phyloP scores from a whole-genome alignment of 441 rosid genomes.

The Euphorbia celastroides region DNA sequence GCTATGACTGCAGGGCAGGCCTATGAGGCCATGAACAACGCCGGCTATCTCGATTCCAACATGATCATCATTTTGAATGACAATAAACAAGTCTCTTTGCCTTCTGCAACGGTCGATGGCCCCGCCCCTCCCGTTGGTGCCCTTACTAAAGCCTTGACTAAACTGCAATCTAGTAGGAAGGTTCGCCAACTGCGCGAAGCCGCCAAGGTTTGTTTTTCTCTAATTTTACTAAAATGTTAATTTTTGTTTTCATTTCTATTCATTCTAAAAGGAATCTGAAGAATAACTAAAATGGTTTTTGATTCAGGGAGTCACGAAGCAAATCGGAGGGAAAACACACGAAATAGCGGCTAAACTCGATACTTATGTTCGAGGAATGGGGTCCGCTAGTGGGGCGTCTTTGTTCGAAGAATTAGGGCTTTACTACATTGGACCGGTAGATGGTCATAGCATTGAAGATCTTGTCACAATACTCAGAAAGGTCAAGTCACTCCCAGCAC shows the following conservation, averaged over 20 bases:
- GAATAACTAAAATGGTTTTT: not conserved
- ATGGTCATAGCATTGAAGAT: constrained; percentile 19
- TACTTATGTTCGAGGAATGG: constrained; percentile 11
- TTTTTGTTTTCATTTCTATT: too few relatives aligned
- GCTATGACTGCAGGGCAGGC: too few relatives aligned
- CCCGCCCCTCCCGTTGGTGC: constrained; percentile 24
- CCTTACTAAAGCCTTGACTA: constrained; percentile 15
- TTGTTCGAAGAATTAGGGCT: constrained; percentile 21
- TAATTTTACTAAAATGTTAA: too few relatives aligned
- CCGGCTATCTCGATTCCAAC: constrained; percentile 20
- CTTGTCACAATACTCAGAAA: constrained; percentile 9
- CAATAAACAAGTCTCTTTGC: constrained; percentile 13
- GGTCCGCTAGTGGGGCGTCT: constrained; percentile 4
- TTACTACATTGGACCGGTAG: constrained; percentile 20
- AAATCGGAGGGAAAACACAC: constrained; percentile 14
- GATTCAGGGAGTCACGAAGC: constrained; percentile 12
- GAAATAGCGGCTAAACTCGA: constrained; percentile 17
- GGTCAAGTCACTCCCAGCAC: constrained; percentile 8
- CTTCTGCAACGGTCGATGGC: constrained; percentile 20
- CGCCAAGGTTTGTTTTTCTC: constrained; percentile 12
- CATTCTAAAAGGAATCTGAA: too few relatives aligned
- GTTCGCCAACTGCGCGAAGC: constrained; percentile 17
- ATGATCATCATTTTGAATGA: constrained; percentile 19
- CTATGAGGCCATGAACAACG: too few relatives aligned
- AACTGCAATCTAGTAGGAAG: constrained; percentile 13